Percentiles rank a stretch among this genome's conserved stretches.
Conservation (phyloP, 192 early-diverging fungal genomes). For the Piromyces finnis region DNA sequence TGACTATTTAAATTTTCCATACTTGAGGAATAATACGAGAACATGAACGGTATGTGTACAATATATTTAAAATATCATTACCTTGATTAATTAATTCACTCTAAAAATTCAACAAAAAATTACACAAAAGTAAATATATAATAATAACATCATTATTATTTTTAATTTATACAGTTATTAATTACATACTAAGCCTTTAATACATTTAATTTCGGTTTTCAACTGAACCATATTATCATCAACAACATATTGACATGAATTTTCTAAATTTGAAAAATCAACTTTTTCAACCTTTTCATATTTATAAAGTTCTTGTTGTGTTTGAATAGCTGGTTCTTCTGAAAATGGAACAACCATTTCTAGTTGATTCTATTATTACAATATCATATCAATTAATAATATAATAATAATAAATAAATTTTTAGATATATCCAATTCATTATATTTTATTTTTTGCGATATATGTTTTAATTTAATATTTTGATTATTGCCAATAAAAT, state of each 20-base stretch:
- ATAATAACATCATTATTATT: too few relatives aligned
- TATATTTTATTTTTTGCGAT: too few relatives aligned
- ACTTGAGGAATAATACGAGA: not conserved
- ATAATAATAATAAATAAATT: too few relatives aligned
- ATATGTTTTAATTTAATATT: too few relatives aligned
- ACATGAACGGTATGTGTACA: not conserved
- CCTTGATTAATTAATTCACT: not conserved
- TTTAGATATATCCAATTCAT: too few relatives aligned
- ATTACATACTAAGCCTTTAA: not conserved
- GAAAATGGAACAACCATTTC: not conserved
- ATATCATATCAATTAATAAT: too few relatives aligned
- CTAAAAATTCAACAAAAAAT: not conserved
- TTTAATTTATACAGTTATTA: too few relatives aligned
- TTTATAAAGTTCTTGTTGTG: not conserved
- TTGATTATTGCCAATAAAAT: too few relatives aligned
- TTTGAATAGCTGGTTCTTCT: not conserved
- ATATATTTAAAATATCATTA: not conserved
- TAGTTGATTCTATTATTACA: not conserved
- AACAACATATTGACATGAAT: not conserved
- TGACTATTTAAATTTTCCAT: not conserved
- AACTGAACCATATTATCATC: not conserved
- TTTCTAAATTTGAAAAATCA: not conserved
- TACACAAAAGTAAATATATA: too few relatives aligned
- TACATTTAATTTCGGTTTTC: not conserved
- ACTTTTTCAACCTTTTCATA: too few relatives aligned